phyloP scores from a whole-genome alignment of 2,329 filamentous ascomycete species.

The Cercospora sp. region DNA sequence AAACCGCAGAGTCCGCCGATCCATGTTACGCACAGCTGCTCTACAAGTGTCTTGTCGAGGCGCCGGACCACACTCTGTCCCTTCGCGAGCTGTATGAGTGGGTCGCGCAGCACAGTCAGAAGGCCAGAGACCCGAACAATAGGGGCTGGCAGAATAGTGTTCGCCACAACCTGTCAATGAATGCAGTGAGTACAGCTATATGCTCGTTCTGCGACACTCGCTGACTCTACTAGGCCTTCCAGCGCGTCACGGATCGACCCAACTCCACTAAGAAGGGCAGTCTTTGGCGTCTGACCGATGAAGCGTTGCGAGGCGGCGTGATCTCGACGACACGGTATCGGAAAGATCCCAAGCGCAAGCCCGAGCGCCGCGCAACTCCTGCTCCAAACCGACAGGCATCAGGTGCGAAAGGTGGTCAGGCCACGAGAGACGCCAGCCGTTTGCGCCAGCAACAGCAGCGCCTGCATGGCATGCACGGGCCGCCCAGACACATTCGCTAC shows the following conservation, averaged over 20 bases:
- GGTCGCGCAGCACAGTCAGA: slow-evolving; percentile 80
- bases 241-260: slow-evolving; percentile 49
- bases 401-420: slow-evolving; percentile 49
- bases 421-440: slow-evolving; percentile 38
- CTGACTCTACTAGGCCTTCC: slow-evolving; percentile 52
- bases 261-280: slow-evolving; percentile 63
- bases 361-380: slow-evolving; percentile 31
- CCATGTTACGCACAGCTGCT: slow-evolving; percentile 74
- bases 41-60: slow-evolving; percentile 69
- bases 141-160: slow-evolving; percentile 93
- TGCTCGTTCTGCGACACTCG: background rate
- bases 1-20: slow-evolving; percentile 22
- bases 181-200: slow-evolving; percentile 63
- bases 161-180: slow-evolving; percentile 95
- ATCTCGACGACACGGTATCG: slow-evolving; percentile 74
- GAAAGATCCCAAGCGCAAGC: slow-evolving; percentile 49
- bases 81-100: slow-evolving; percentile 87
- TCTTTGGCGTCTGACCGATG: slow-evolving; percentile 74
- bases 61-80: slow-evolving; percentile 67
- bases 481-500: slow-evolving; percentile 14
- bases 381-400: slow-evolving; percentile 47
- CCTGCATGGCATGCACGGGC: slow-evolving; percentile 5
- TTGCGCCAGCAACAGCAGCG: slow-evolving; percentile 26
- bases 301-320: slow-evolving; percentile 70
- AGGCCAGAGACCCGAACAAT: slow-evolving; percentile 59